These are phyloP conservation scores for Allium sativum DNA, from an alignment of 106 monocot genomes.

Conservation along the genomic window DNA sequence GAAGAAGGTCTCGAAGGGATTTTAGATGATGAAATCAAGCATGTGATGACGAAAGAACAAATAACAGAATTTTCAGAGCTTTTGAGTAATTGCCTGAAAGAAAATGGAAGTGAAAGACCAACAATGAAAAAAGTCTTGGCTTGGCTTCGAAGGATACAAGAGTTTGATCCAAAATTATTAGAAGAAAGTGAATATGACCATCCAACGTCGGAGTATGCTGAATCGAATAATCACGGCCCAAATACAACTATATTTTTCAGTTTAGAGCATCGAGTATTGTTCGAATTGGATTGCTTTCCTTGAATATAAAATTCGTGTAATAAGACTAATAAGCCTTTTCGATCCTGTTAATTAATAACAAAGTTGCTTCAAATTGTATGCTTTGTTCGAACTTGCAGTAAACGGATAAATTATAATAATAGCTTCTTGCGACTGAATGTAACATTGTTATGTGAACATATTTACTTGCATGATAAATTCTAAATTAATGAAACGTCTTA, in stretches of 20 bases:
- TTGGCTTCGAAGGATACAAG: neutral
- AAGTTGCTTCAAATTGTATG: too few relatives aligned
- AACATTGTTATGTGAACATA: too few relatives aligned
- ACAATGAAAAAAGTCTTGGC: neutral
- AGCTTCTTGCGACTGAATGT: too few relatives aligned
- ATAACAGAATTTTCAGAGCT: neutral
- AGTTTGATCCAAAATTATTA: neutral
- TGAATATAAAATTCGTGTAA: neutral
- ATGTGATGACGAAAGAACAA: neutral
- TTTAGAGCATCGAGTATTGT: neutral
- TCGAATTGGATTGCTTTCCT: neutral
- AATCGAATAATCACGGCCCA: neutral
- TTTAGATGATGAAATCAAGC: constrained; percentile 4
- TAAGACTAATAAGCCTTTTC: too few relatives aligned
- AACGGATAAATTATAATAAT: too few relatives aligned
- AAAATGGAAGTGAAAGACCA: neutral
- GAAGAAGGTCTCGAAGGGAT: neutral
- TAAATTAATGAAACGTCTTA: too few relatives aligned
- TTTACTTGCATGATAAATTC: too few relatives aligned
- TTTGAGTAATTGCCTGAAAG: neutral
- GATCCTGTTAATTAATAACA: too few relatives aligned
- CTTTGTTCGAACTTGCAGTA: too few relatives aligned
- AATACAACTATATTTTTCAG: neutral
- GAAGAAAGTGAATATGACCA: neutral
- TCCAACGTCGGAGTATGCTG: neutral